Conservation (phyloP, 1,284 basidiomycete genomes). For the Xanthoconium separans region DNA sequence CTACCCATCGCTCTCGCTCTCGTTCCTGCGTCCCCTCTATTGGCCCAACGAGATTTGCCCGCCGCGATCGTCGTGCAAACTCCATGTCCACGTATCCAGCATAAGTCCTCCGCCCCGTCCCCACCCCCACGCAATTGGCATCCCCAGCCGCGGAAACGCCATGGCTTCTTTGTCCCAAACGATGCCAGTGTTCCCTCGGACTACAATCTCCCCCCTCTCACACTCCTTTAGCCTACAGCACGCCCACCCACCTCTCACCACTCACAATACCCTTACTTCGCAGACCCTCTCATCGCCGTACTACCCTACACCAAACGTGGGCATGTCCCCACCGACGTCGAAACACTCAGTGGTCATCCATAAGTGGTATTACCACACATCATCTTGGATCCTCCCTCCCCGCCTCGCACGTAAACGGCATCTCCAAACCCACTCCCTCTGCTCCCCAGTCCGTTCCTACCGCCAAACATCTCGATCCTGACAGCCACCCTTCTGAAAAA, state of each 20-base stretch:
- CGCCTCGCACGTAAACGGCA: conserved; percentile 6
- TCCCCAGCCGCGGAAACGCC: conserved; percentile 41
- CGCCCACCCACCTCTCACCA: conserved; percentile 14
- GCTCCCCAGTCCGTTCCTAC: conserved; percentile 6
- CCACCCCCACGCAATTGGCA: conserved; percentile 55
- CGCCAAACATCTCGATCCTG: conserved; percentile 21
- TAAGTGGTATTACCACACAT: conserved; percentile 20
- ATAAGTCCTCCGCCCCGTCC: conserved; percentile 44
- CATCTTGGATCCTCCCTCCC: conserved; percentile 24
- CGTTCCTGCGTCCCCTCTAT: conserved; percentile 45
- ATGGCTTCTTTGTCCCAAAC: conserved; percentile 35
- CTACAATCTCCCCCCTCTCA: conserved; percentile 32
- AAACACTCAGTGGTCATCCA: conserved; percentile 20
- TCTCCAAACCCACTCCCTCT: conserved; percentile 11
- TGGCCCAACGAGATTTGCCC: conserved; percentile 49
- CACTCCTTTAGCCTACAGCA: conserved; percentile 30
- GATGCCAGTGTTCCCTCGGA: conserved; percentile 22
- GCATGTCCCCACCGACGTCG: conserved; percentile 37
- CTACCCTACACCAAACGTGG: conserved; percentile 26
- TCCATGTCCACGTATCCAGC: conserved; percentile 52
- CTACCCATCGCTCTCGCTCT: conserved; percentile 42
- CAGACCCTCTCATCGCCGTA: conserved; percentile 27
- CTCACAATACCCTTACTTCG: conserved; percentile 22
- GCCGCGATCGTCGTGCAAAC: conserved; percentile 45
- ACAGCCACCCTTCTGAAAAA: conserved; percentile 68